Evolutionary conservation across 352 stramenopile species (phyloP), one percentile per base, ranked within the genome.

Genomic region (Globisporangium parvum): DNA sequence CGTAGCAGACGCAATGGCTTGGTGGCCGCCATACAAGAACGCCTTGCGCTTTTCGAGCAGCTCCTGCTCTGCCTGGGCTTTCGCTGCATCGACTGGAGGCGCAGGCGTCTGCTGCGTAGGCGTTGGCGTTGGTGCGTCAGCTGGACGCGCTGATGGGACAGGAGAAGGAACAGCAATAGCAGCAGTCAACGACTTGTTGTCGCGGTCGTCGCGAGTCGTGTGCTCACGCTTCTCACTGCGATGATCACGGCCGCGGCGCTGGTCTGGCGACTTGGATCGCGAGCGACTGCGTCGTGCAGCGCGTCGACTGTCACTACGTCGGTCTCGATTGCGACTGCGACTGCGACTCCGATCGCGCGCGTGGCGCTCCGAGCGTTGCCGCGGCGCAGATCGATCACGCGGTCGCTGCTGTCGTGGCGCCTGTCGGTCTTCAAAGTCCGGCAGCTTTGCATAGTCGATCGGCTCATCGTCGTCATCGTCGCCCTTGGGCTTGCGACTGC

Each of bases 381-480:
- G 15, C 0, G 18, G 2, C 17, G 48, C 10, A 23, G 41, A 14
- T 28, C 41, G 8, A 39, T n/a, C 39, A 8, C 18, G 42, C 48
- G 47, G 11, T 15, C 37, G 11, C 51, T 45, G 26, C 53, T n/a
- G 57, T 69, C 21, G 42, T 47, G n/a, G 31, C 2, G 53, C 55
- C n/a, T 65, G 51, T 24, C 67, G 63, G 17, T 83, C 72, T 53
- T 87, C 75, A 62, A 88, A 88, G 55, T 86, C 71, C 0, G 80
- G 81, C 10, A 94, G 41, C 48, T 85, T 90, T 6, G 80, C 76
- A 51, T 90, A 92, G 47, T 94, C 77, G n/a, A 92, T 90, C 5
- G 76, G 74, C 54, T 79, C 72, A 0, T 91, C 79, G 0, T 88
- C 77, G 8, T 63, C 55, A 2, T 59, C 50, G 15, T n/a, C 31